Base-by-base conservation (phyloP, 2,329 filamentous ascomycete genomes). In the Curvularia eragrostidis region DNA sequence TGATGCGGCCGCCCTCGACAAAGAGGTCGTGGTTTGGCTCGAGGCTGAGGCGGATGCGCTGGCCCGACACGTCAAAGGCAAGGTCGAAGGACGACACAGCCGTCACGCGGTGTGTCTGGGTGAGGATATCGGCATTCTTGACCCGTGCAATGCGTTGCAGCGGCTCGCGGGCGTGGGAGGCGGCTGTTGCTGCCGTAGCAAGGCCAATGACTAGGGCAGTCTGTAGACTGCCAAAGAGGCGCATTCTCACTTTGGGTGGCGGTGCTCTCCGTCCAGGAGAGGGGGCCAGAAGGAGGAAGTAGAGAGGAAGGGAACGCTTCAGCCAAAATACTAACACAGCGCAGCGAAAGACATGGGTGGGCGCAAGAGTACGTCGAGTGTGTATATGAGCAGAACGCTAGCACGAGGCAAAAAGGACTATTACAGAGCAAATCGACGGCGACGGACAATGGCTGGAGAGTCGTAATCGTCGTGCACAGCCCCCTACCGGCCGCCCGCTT, bases 11-110 rank as follows among this genome's bases (percentile, higher is more conserved):
- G 67, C 89, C 88, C 15, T 92, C 85, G 53, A 89, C 85, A 44
- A 99, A 82, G 57, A 98, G 88, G 77, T 98, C 91, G 79, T 96
- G 87, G 75, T 98, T 98, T 3, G 95, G 95, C 74, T 95, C 88
- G 48, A 99, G 84, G 54, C 86, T 84, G 51, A 99, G 84, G 64
- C 92, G 91, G 69, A 98, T 82, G 65, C 87, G 85, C 59, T 84
- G 80, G 52, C 85, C 83, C 59, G 85, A 81, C 34, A 97, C 80
- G 56, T 86, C 82, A 75, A 99, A 97, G 28, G 86, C 88, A 61
- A 99, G 81, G 69, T 97, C 91, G 76, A 99, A 99, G 21, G 87
- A 81, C 13, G 93, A 94, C 55, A 90, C 82, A 48, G 93, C 88
- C 72, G 95, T 89, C 46, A 97, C 86, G 58, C 89, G 87, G 74